A percentile compares a stretch with the other conserved stretches of the same genome.
Conservation (phyloP, 345 rosid genomes). For the Melaleuca quinquenervia region DNA sequence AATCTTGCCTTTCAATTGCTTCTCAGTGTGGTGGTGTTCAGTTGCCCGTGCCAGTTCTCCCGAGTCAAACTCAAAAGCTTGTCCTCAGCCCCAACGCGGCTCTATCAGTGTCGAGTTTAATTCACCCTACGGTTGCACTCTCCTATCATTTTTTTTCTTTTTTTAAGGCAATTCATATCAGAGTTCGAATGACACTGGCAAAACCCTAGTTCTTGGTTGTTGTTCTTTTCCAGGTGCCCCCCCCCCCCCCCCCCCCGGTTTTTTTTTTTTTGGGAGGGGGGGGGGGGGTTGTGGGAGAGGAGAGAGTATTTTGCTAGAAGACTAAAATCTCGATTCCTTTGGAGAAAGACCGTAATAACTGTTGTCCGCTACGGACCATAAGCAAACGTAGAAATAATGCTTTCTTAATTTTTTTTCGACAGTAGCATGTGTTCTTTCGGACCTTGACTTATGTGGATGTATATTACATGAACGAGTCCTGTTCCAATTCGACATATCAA, state of each 20-base stretch:
- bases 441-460: neutral
- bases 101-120: neutral
- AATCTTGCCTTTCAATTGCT: neutral
- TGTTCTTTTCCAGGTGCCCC: no score
- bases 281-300: no score
- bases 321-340: no score
- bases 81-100: neutral
- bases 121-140: neutral
- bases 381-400: neutral
- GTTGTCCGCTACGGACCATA: neutral
- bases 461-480: neutral
- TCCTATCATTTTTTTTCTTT: neutral
- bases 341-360: neutral
- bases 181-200: no score
- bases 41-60: neutral
- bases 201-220: no score
- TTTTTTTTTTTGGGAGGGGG: no score
- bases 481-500: neutral
- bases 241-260: no score
- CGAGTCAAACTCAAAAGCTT: neutral
- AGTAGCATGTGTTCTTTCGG: neutral
- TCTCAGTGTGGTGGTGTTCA: neutral
- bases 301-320: no score
- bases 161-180: neutral
- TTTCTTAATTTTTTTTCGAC: neutral